Base-by-base conservation (phyloP, 495 filamentous ascomycete species). In the Tuber melanosporum region DNA sequence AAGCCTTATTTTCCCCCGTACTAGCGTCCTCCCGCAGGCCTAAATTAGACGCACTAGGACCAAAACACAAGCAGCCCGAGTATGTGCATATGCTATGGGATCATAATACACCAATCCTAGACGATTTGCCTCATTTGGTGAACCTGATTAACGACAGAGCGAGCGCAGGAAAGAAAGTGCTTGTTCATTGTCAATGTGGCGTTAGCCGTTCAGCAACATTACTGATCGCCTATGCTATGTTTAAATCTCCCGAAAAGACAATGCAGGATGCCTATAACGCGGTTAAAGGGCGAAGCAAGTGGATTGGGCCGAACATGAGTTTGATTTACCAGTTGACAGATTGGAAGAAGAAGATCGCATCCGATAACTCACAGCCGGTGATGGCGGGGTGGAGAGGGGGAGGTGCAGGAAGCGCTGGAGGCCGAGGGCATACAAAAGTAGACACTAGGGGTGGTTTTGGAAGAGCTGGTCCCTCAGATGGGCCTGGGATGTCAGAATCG, bases 261-360 rank as follows among this genome's bases (percentile, higher is more conserved):
- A 95, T 98, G 74, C 97, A 98, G 83, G 92, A 97, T 72, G 94
- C 95, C 74, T 99, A 99, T 82, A 89, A 94, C 83, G 88, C 91
- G 7, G 96, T 97, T 36, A 97, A 99, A 84, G 87, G 87, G 69
- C 91, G 92, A 82, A 98, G 95, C 83, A 90, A 89, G 79, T 99
- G 95, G 95, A 97, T 99, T 74, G 94, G 94, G 20, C 95, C 95
- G 1, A 99, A 99, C 83, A 99, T 99, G 95, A 94, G 92, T 78
- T 86, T 99, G 52, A 97, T 99, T 84, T 98, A 98, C 85, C 95
- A 95, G 84, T 87, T 99, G 72, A 95, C 96, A 57, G 95, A 99
- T 83, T 99, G 97, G 85, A 89, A 92, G 77, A 90, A 90, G 79
- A 89, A 90, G 77, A 85, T 94, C 14, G 80, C 87, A 6, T 88